Conservation (phyloP, 2,329 filamentous ascomycete species). For the Cladobotryum protrusum region DNA sequence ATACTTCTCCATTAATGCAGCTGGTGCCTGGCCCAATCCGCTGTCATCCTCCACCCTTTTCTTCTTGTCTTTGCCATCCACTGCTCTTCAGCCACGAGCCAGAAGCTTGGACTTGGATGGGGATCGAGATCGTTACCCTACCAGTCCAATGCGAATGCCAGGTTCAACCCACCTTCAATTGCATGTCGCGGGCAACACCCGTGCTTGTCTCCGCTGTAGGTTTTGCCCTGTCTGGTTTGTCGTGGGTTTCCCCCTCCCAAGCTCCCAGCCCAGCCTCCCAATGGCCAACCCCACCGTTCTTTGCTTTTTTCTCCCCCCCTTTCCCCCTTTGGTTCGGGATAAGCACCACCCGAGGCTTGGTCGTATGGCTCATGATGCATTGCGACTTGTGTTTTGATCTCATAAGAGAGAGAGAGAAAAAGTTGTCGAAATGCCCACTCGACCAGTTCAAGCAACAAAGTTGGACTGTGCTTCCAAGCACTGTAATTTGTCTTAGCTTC, state of each 20-base stretch:
- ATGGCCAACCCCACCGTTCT: background rate
- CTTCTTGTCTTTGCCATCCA: constrained; percentile 6
- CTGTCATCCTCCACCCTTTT: constrained; percentile 4
- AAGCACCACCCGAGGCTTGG: too few species aligned
- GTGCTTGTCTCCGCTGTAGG: background rate
- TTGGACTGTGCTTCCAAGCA: too few species aligned
- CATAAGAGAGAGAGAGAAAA: constrained; percentile 5
- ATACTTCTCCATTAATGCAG: constrained; percentile 1
- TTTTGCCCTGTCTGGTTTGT: constrained; percentile 1
- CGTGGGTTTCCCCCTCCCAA: background rate
- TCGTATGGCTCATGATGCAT: too few species aligned
- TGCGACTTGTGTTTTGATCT: background rate
- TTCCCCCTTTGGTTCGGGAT: background rate
- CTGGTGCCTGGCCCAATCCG: constrained; percentile 11
- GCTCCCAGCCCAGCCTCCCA: constrained; percentile 6
- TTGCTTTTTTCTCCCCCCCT: background rate
- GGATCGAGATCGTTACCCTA: constrained; percentile 23
- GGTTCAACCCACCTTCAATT: background rate
- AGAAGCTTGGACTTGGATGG: constrained; percentile 16
- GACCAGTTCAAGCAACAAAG: too few species aligned
- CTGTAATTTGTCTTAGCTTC: background rate
- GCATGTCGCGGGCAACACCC: background rate
- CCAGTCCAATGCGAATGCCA: constrained; percentile 7
- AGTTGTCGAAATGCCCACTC: too few species aligned
- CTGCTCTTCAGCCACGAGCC: constrained; percentile 8